Conservation (phyloP, 116 monocot species). For the Cymodocea nodosa region DNA sequence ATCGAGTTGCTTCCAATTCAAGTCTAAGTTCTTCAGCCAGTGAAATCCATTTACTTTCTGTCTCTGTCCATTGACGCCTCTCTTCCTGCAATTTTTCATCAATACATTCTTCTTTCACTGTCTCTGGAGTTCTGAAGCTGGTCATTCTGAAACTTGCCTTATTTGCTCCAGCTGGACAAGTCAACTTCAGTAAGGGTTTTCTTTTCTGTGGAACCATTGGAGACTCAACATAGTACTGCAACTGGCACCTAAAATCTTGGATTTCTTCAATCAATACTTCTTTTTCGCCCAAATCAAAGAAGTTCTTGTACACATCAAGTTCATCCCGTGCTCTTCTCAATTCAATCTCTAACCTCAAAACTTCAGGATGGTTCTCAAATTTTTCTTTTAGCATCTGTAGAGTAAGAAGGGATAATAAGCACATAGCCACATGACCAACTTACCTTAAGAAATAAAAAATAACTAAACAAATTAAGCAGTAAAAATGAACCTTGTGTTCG, state of each 20-base stretch:
- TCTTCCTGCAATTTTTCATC: constrained; percentile 42
- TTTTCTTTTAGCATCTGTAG: constrained; percentile 65
- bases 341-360: constrained; percentile 55
- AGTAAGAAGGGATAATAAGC: constrained; percentile 1
- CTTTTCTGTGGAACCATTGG: constrained; percentile 17
- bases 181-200: constrained; percentile 31
- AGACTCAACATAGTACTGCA: constrained; percentile 61
- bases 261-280: constrained; percentile 90
- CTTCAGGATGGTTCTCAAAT: constrained; percentile 85
- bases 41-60: constrained; percentile 76
- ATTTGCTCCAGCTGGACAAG: constrained; percentile 12
- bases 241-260: constrained; percentile 69
- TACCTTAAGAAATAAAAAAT: not conserved
- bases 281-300: constrained; percentile 76
- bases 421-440: not conserved
- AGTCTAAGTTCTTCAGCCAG: constrained; percentile 66
- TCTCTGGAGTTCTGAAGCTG: constrained; percentile 1
- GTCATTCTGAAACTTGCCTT: constrained; percentile 12
- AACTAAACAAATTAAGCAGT: not conserved
- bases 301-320: constrained; percentile 58
- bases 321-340: constrained; percentile 69
- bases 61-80: constrained; percentile 47
- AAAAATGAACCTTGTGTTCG: constrained; percentile 59
- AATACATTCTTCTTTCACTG: constrained; percentile 16
- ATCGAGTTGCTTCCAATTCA: constrained; percentile 51